Percentiles rank a stretch among this genome's conserved stretches.
phyloP scores from a whole-genome alignment of 2,329 filamentous ascomycete species.

The Emergomyces africanus region DNA sequence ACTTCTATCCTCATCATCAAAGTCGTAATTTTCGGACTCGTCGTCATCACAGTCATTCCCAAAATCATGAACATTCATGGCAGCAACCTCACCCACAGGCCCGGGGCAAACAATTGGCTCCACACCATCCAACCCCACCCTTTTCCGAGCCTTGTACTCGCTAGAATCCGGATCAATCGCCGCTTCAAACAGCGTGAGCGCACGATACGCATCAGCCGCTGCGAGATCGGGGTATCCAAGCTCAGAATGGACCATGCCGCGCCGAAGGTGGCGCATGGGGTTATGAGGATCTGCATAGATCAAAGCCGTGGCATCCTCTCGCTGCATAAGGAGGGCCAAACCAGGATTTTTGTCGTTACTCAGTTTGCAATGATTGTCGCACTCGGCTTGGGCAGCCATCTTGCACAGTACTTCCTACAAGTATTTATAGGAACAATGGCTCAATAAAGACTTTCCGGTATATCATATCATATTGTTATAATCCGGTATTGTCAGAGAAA shows the following conservation, averaged over 20 bases:
- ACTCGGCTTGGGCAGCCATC: neutral
- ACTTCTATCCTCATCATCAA: slow-evolving; percentile 27
- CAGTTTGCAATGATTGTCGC: neutral
- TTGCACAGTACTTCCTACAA: neutral
- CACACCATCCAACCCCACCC: slow-evolving; percentile 14
- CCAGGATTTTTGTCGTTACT: neutral
- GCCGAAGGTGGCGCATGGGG: slow-evolving; percentile 30
- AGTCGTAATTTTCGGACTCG: slow-evolving; percentile 10
- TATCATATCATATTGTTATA: neutral
- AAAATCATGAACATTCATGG: neutral
- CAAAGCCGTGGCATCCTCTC: slow-evolving; percentile 41
- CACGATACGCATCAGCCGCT: slow-evolving; percentile 78
- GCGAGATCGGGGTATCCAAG: slow-evolving; percentile 84
- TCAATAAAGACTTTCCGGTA: neutral
- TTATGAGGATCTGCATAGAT: slow-evolving; percentile 31
- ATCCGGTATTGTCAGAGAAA: neutral
- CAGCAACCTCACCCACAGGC: no score
- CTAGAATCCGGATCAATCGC: slow-evolving; percentile 58
- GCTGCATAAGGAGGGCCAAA: slow-evolving; percentile 15
- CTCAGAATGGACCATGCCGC: slow-evolving; percentile 57
- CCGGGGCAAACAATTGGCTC: neutral
- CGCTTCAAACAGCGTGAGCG: slow-evolving; percentile 76
- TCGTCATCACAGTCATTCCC: neutral
- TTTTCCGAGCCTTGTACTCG: slow-evolving; percentile 61
- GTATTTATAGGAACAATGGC: neutral